phyloP scores from a whole-genome alignment of 116 monocot genomes.

The Thalassia testudinum region DNA sequence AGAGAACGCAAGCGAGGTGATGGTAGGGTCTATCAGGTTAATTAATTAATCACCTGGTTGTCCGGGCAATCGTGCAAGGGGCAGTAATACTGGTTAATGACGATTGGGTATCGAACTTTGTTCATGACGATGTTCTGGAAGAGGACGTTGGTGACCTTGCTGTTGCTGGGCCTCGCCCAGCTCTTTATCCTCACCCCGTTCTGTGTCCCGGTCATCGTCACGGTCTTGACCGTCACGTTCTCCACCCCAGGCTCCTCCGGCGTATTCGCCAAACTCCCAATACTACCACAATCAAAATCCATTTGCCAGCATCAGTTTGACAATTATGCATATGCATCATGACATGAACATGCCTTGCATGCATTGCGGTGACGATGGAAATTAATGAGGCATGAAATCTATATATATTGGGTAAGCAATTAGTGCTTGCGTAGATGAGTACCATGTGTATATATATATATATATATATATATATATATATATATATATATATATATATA shows the following conservation, averaged over 20 bases:
- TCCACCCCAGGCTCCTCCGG: slow-evolving; percentile 21
- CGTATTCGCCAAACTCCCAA: slow-evolving; percentile 33
- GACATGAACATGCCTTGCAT: neutral
- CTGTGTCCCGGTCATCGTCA: slow-evolving; percentile 18
- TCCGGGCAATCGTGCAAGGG: slow-evolving; percentile 21
- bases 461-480: too few species aligned
- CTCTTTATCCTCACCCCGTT: slow-evolving; percentile 52
- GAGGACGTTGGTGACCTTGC: slow-evolving; percentile 20
- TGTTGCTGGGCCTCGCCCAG: slow-evolving; percentile 19
- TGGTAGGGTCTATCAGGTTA: neutral
- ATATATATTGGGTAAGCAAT: neutral
- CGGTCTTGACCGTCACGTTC: slow-evolving; percentile 36
- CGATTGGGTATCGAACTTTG: slow-evolving; percentile 30
- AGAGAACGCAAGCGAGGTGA: too few species aligned
- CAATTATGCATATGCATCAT: neutral
- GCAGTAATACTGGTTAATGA: slow-evolving; percentile 53
- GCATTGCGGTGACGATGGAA: too few species aligned
- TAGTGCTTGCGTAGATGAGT: too few species aligned
- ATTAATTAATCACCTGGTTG: slow-evolving; percentile 13
- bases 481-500: neutral
- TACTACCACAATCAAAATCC: slow-evolving; percentile 10
- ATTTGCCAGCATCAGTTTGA: too few species aligned
- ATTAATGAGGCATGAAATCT: neutral
- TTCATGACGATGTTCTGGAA: slow-evolving; percentile 25
- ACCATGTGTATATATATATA: too few species aligned